These are phyloP conservation scores for Diplocarpon mali DNA, from an alignment of 2,329 filamentous ascomycete species.

Conservation along the genomic window DNA sequence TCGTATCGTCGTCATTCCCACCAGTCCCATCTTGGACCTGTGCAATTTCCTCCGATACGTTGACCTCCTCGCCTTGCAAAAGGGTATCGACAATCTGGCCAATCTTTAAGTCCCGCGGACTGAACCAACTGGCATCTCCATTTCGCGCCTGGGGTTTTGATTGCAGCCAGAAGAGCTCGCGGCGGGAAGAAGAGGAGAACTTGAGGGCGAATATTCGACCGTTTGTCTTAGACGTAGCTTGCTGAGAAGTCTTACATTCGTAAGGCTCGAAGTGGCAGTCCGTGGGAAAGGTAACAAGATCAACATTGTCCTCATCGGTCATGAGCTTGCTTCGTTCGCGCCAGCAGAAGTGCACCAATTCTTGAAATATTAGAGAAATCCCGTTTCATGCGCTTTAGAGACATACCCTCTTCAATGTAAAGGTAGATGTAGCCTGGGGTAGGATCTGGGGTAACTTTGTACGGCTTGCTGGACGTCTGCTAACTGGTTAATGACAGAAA, in stretches of 20 bases:
- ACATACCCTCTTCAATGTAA: conserved; percentile 75
- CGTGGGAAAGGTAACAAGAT: conserved; percentile 85
- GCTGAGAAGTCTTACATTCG: conserved; percentile 53
- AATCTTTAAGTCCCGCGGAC: conserved; percentile 74
- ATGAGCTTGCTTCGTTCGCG: conserved; percentile 62
- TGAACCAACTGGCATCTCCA: conserved; percentile 67
- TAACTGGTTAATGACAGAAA: conserved; percentile 11
- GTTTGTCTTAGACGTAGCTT: conserved; percentile 56
- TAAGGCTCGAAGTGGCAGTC: conserved; percentile 85
- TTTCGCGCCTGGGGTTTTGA: conserved; percentile 67
- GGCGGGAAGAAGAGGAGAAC: conserved; percentile 83
- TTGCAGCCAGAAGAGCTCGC: conserved; percentile 94
- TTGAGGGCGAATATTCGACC: conserved; percentile 90
- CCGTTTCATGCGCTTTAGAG: neutral
- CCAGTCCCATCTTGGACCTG: conserved; percentile 43
- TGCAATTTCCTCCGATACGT: conserved; percentile 63
- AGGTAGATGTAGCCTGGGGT: conserved; percentile 85
- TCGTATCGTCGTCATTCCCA: conserved; percentile 55
- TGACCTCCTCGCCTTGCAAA: conserved; percentile 79
- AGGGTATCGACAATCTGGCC: conserved; percentile 77
- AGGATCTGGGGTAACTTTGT: conserved; percentile 61
- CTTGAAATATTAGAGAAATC: conserved; percentile 32
- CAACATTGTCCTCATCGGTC: conserved; percentile 61
- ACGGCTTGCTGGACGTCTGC: conserved; percentile 45
- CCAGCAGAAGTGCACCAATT: conserved; percentile 96